These are phyloP conservation scores for Croton setiger DNA, from an alignment of 441 rosid genomes.

Conservation along the genomic window DNA sequence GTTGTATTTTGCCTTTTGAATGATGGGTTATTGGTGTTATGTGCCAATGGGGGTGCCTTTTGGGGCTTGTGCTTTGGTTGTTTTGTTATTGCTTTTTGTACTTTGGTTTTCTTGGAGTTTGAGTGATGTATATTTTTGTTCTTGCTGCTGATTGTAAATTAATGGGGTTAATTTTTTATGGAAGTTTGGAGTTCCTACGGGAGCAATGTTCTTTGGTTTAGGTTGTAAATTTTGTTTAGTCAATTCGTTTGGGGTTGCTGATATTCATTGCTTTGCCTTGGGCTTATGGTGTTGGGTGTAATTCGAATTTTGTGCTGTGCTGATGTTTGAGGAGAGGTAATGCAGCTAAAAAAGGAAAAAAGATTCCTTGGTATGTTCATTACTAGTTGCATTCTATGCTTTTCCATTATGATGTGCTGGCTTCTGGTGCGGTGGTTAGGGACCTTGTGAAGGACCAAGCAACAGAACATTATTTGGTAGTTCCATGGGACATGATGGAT, in stretches of 20 bases:
- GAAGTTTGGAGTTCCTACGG: not conserved
- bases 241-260: not conserved
- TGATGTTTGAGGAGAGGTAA: slow-evolving; percentile 10
- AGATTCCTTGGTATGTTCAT: not conserved
- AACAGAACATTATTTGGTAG: too few species aligned
- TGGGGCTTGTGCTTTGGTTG: not conserved
- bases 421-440: too few species aligned
- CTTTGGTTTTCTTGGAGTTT: not conserved
- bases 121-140: slow-evolving; percentile 4
- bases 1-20: not conserved
- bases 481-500: not conserved
- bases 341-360: not conserved
- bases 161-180: not conserved
- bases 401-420: too few species aligned
- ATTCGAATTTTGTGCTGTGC: slow-evolving; percentile 15
- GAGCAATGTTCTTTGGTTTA: not conserved
- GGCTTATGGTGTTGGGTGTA: not conserved
- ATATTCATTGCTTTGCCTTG: not conserved
- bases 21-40: not conserved
- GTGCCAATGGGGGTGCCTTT: not conserved
- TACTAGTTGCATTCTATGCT: not conserved
- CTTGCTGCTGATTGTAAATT: not conserved
- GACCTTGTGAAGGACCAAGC: too few species aligned
- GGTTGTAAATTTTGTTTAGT: not conserved
- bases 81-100: not conserved